Evolutionary conservation across 2,329 filamentous ascomycete genomes (phyloP).

Genomic region (Aspergillus latus): DNA sequence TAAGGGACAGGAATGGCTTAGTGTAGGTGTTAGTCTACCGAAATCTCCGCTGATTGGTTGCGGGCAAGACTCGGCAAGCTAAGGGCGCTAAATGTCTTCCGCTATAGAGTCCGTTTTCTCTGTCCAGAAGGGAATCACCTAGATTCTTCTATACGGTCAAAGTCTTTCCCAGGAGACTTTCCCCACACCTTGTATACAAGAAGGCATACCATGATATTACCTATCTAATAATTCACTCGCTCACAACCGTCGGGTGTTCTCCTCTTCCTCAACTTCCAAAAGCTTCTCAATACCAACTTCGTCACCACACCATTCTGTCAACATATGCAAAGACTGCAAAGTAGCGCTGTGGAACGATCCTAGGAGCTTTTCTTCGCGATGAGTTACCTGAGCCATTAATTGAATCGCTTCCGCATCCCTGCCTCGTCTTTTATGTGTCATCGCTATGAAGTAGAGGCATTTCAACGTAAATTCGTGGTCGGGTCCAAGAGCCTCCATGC

Average conservation of each 20-base stretch:
- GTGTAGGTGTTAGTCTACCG: too few relatives aligned
- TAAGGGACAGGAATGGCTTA: too few relatives aligned
- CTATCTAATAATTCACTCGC: not conserved
- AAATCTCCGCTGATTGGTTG: too few relatives aligned
- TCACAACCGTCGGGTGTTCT: not conserved
- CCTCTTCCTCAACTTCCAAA: constrained; percentile 7
- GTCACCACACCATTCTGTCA: constrained; percentile 13
- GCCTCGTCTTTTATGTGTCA: constrained; percentile 6
- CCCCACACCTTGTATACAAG: too few relatives aligned
- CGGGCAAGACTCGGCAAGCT: too few relatives aligned
- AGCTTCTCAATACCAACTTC: constrained; percentile 9
- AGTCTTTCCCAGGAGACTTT: too few relatives aligned
- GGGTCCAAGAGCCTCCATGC: constrained; percentile 13
- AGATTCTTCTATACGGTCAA: too few relatives aligned
- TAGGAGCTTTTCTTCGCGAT: constrained; percentile 4
- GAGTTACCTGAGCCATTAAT: constrained; percentile 9
- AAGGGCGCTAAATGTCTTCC: too few relatives aligned
- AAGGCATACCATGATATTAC: too few relatives aligned
- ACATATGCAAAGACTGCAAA: constrained; percentile 2
- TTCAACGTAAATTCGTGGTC: constrained; percentile 16
- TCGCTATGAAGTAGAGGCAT: constrained; percentile 7
- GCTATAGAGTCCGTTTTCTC: too few relatives aligned
- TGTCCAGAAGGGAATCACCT: too few relatives aligned
- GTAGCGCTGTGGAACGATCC: constrained; percentile 14
- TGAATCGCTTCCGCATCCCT: constrained; percentile 10